Evolutionary conservation across 202 grass and related monocot genomes (phyloP).

Genomic region (Brachypodium distachyon): DNA sequence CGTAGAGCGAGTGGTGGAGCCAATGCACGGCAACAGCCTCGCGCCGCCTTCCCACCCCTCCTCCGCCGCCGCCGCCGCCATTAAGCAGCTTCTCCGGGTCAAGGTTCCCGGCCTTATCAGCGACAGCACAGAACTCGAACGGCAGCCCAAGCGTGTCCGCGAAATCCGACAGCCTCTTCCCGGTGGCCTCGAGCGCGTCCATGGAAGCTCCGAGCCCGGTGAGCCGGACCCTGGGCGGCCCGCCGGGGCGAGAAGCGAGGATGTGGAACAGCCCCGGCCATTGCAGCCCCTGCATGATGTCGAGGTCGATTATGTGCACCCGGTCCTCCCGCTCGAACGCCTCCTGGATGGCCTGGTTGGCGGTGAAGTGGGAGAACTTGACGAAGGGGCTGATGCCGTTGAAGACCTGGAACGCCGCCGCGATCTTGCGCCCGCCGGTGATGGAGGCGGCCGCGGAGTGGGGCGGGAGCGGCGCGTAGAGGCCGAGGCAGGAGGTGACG

Average conservation of each 20-base stretch:
- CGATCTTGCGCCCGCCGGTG: constrained; percentile 23
- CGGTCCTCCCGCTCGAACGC: constrained; percentile 90
- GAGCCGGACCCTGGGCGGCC: constrained; percentile 65
- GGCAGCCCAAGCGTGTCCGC: constrained; percentile 72
- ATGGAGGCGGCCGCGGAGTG: constrained; percentile 27
- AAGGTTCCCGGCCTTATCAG: constrained; percentile 83
- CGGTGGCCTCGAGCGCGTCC: constrained; percentile 83
- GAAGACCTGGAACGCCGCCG: constrained; percentile 91
- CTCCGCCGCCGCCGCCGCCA: too few species aligned
- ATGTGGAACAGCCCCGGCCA: constrained; percentile 99
- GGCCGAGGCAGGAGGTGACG: constrained; percentile 74
- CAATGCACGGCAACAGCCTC: constrained; percentile 94
- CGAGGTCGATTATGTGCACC: constrained; percentile 94
- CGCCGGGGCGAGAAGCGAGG: constrained; percentile 77
- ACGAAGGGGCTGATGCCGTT: constrained; percentile 92
- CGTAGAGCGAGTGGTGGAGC: constrained; percentile 96
- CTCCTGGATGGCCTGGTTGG: constrained; percentile 96
- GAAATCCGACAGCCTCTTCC: constrained; percentile 84
- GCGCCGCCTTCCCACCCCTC: too few species aligned
- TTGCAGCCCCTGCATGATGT: constrained; percentile 97
- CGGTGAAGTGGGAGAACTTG: constrained; percentile 98
- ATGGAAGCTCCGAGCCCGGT: constrained; percentile 72
- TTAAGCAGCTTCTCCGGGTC: constrained; percentile 76
- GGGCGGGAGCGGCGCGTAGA: constrained; percentile 61
- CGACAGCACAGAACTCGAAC: constrained; percentile 80